Percentiles rank a stretch among this genome's conserved stretches.
These are phyloP conservation scores for Blastocrithidia nonstop DNA, from an alignment of 208 protist genomes.

Conservation along the genomic window DNA sequence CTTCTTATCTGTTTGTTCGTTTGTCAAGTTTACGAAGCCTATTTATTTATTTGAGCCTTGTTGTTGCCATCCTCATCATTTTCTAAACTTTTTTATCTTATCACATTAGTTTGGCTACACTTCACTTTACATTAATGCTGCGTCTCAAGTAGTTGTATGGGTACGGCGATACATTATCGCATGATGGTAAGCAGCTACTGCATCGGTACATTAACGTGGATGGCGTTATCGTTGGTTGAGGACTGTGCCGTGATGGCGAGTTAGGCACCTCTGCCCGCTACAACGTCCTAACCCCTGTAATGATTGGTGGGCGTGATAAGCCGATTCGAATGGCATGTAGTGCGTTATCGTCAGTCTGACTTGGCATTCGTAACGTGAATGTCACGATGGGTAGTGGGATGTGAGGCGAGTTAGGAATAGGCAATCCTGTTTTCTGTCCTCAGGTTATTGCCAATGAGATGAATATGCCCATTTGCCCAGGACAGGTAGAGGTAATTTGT, in stretches of 20 bases:
- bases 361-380: conserved; percentile 34
- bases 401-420: conserved; percentile 67
- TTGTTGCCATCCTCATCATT: too few species aligned
- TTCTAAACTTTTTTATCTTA: too few species aligned
- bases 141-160: conserved; percentile 15
- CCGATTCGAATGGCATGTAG: conserved; percentile 51
- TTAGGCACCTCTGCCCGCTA: conserved; percentile 38
- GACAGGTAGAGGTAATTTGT: conserved; percentile 32
- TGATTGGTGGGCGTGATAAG: conserved; percentile 62
- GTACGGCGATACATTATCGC: conserved; percentile 9
- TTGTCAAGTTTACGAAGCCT: too few species aligned
- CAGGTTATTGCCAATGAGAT: conserved; percentile 39
- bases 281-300: conserved; percentile 55
- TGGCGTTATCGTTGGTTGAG: conserved; percentile 67
- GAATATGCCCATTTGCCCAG: conserved; percentile 44
- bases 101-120: too few species aligned
- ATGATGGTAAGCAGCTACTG: conserved; percentile 11
- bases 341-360: conserved; percentile 43
- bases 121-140: too few species aligned
- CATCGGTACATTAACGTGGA: conserved; percentile 40
- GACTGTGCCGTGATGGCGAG: conserved; percentile 45
- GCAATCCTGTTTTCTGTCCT: conserved; percentile 39
- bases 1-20: too few species aligned
- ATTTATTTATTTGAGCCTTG: too few species aligned
- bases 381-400: conserved; percentile 58